Conservation (phyloP, 2,329 filamentous ascomycete genomes). For the Penicillium digitatum region DNA sequence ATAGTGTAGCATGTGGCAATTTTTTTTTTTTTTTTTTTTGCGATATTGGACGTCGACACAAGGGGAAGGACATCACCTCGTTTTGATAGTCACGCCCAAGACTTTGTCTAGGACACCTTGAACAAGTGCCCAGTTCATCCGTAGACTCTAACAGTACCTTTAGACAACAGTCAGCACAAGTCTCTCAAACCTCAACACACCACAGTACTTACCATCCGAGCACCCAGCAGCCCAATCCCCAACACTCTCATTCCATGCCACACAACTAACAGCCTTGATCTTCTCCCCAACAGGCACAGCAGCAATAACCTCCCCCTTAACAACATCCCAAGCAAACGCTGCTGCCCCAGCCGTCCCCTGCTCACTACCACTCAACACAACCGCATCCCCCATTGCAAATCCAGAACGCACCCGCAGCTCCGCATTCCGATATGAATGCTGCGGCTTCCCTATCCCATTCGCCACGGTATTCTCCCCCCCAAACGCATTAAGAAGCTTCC, state of each 20-base stretch:
- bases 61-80: not conserved
- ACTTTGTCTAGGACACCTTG: not conserved
- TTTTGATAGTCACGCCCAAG: not conserved
- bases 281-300: slow-evolving; percentile 49
- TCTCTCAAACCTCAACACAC: not conserved
- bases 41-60: not conserved
- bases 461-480: slow-evolving; percentile 42
- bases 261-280: slow-evolving; percentile 45
- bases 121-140: not conserved
- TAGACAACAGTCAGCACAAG: not conserved
- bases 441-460: slow-evolving; percentile 36
- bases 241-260: slow-evolving; percentile 44
- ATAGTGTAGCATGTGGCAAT: not conserved
- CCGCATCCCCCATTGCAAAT: slow-evolving; percentile 70
- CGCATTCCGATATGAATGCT: slow-evolving; percentile 54
- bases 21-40: too few relatives aligned
- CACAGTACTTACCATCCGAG: slow-evolving; percentile 37
- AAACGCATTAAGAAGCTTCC: slow-evolving; percentile 70
- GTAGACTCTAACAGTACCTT: slow-evolving; percentile 7
- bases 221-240: slow-evolving; percentile 41
- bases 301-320: slow-evolving; percentile 66
- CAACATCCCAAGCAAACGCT: slow-evolving; percentile 70
- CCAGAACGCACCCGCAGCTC: slow-evolving; percentile 71
- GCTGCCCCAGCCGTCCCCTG: slow-evolving; percentile 34
- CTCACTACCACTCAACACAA: slow-evolving; percentile 79